Base-by-base conservation (phyloP, 306 rosid genomes). In the Castanea sativa region DNA sequence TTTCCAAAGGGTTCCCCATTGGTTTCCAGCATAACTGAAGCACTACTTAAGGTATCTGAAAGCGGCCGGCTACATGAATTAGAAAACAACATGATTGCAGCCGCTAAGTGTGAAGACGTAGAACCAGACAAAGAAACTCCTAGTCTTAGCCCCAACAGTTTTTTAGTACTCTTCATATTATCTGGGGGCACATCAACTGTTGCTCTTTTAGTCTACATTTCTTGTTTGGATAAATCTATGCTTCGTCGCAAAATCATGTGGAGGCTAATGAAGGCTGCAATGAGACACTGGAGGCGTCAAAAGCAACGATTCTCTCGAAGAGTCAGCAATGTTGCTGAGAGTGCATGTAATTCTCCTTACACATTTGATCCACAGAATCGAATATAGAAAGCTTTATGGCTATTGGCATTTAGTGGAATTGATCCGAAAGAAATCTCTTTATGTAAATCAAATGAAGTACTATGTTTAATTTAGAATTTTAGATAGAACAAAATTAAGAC, bases 161-260 rank as follows among this genome's bases (percentile, higher is more conserved):
- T 83, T 76, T 73, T 75, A 79, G 79, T 78, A 2, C 74, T 90
- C 1, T 83, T 90, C 65, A 49, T 58, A 6, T 29, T 88, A 13
- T 81, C 90, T 8, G 80, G 73, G 43, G 83, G 84, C 55, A 87
- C 87, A 33, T 88, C 90, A 35, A 86, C 92, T 58, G 29, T 78
- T 52, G 76, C 86, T 29, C 85, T 90, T 30, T 41, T 86, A 41
- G 30, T 80, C 13, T 90, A 81, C 45, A n/a, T 80, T 25, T 18
- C 70, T 33, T 21, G 20, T 10, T 5, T 73, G 73, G 30, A 30
- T 18, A 53, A 30, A 35, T 59, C 82, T 6, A 53, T 30, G 55
- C 5, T 63, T 33, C 69, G 68, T n/a, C 67, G 69, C 27, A 63
- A 35, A 72, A 69, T 72, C 10, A 35, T 86, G 4, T 45, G 86